Conservation (phyloP, 1,284 basidiomycete genomes). For the Omphalotus olearius region DNA sequence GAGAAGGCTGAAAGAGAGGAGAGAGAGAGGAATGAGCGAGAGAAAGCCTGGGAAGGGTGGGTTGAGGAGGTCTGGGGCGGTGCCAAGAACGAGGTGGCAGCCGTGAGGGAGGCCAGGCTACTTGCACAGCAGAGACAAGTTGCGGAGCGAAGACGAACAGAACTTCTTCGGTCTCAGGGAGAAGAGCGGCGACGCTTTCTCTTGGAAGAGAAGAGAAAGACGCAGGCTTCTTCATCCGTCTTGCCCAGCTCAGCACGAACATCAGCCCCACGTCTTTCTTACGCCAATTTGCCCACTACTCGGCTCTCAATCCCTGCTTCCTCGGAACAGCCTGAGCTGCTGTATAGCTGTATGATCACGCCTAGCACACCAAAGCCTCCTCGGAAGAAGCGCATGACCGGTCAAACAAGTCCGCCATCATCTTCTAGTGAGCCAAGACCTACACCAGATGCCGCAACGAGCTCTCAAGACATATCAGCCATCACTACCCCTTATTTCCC, state of each 20-base stretch:
- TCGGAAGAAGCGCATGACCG: no score
- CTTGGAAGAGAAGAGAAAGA: background rate
- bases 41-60: constrained; percentile 16
- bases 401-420: no score
- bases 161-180: background rate
- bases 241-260: background rate
- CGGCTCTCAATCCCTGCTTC: background rate
- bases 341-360: background rate
- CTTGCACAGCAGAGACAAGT: constrained; percentile 9
- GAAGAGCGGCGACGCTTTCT: background rate
- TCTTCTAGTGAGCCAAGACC: no score
- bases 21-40: constrained; percentile 21
- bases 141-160: constrained; percentile 5
- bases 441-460: no score
- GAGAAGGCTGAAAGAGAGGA: constrained; percentile 27
- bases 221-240: background rate
- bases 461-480: background rate
- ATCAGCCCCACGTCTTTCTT: constrained; percentile 5
- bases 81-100: constrained; percentile 4
- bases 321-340: constrained; percentile 1
- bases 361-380: no score
- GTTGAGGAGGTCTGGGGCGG: constrained; percentile 6
- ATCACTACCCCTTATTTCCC: constrained; percentile 11
- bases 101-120: constrained; percentile 13
- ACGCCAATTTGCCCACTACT: constrained; percentile 5